Evolutionary conservation across 768 basidiomycete genomes (phyloP).

Genomic region (Albatrellus ellisii): DNA sequence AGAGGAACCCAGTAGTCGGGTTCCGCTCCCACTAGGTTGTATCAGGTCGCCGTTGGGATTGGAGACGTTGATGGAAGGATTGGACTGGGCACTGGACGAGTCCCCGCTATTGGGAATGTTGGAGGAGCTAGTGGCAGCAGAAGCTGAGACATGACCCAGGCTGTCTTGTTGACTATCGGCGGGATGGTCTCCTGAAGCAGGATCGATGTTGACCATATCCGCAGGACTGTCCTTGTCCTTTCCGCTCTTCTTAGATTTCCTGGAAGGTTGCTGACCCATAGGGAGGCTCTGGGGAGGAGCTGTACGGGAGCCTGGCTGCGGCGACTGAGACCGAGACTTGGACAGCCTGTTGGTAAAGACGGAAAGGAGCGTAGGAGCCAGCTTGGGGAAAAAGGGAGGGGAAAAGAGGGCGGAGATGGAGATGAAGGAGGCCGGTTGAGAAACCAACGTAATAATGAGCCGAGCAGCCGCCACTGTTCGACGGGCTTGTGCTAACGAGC

Average conservation of each 20-base stretch:
- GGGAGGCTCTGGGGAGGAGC: constrained; percentile 26
- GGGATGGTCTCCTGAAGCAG: constrained; percentile 27
- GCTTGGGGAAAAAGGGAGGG: constrained; percentile 26
- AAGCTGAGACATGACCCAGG: constrained; percentile 30
- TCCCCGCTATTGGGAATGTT: constrained; percentile 14
- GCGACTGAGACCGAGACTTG: constrained; percentile 62
- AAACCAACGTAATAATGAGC: constrained; percentile 5
- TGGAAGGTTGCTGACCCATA: constrained; percentile 81
- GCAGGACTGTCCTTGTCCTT: constrained; percentile 48
- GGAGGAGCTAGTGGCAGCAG: not conserved
- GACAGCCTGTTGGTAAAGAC: constrained; percentile 60
- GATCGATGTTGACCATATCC: constrained; percentile 26
- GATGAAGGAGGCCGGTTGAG: not conserved
- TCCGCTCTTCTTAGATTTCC: constrained; percentile 58
- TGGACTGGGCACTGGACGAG: constrained; percentile 19
- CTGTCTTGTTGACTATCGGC: constrained; percentile 27
- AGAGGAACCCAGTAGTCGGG: constrained; percentile 20
- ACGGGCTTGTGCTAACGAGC: too few species aligned
- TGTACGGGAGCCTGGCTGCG: constrained; percentile 40
- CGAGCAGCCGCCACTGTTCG: too few species aligned
- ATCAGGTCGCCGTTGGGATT: constrained; percentile 21
- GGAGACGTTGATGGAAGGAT: constrained; percentile 25
- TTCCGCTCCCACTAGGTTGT: constrained; percentile 27
- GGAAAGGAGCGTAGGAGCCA: constrained; percentile 76
- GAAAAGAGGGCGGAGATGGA: not conserved